Evolutionary conservation across 2,329 filamentous ascomycete genomes (phyloP), one percentile per base, ranked within the genome.

Genomic region (Exophiala spinifera): DNA sequence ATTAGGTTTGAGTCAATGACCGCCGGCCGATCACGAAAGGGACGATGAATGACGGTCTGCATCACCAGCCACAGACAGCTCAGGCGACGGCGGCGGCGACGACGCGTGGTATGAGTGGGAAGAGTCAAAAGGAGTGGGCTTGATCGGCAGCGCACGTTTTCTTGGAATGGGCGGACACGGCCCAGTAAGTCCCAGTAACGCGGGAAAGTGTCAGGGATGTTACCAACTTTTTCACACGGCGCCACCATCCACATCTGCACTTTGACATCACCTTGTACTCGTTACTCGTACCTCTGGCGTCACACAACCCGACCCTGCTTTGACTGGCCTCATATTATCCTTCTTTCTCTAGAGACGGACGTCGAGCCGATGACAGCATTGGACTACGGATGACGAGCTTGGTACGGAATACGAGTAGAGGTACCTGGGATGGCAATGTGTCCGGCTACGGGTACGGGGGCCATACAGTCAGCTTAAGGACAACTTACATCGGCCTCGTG

Each of bases 201-300:
- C 10, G 28, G 7, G 11, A 31, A 31, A 31, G 28, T 31, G 28
- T 25, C 50, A 52, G 50, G 50, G 50, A 52, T 52, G 43, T 52
- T 34, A 42, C 50, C 50, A 52, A 52, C 43, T 52, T 51, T 51
- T 33, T 31, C 11, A 31, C 28, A 31, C 36, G 6, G 46, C 4
- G n/a, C 28, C 34, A 28, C 23, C 8, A 45, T 15, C 39, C 21
- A 34, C 23, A 23, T 36, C 15, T 42, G 50, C 23, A 15, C 21
- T 23, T 40, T 52, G 50, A 52, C 50, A 52, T 52, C 50, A 52
- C 50, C 42, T 42, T 19, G 17, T 20, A 42, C n/a, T 44, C 42
- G 42, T 44, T 20, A 42, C n/a, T 44, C 42, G 42, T 44, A 44
- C 42, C 42, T 14, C 28, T 3, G 11, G 23, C 7, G 28, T 44